These are phyloP conservation scores for Trametes punicea DNA, from an alignment of 768 basidiomycete species.

Conservation along the genomic window DNA sequence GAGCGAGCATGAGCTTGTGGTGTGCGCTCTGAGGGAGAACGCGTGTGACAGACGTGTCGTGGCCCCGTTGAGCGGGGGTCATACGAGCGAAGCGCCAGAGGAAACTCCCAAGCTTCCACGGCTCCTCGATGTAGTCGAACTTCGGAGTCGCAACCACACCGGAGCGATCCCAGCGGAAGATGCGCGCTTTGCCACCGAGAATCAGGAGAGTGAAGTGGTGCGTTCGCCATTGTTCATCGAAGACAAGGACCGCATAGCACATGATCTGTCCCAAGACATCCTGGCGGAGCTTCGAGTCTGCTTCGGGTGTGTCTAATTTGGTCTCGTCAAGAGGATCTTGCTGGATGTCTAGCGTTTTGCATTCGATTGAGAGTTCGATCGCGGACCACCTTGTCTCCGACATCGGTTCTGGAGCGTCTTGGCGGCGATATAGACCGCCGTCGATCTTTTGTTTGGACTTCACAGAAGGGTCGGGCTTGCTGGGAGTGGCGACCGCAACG, in stretches of 20 bases:
- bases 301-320: not conserved
- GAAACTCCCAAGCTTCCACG: not conserved
- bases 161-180: constrained; percentile 7
- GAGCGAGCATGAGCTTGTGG: not conserved
- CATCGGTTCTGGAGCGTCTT: not conserved
- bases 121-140: constrained; percentile 9
- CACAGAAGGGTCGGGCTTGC: not conserved
- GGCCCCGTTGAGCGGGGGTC: not conserved
- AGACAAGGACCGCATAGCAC: not conserved
- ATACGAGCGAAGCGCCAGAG: constrained; percentile 3
- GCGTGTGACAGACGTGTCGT: constrained; percentile 1
- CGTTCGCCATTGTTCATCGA: constrained; percentile 5
- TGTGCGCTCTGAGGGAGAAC: not conserved
- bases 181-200: constrained; percentile 2
- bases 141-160: constrained; percentile 1
- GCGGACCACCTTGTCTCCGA: not conserved
- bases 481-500: not conserved
- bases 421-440: not conserved
- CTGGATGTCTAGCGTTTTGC: not conserved
- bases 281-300: not conserved
- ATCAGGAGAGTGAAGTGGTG: constrained; percentile 8
- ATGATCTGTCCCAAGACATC: not conserved
- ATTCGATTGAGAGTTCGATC: constrained; percentile 2
- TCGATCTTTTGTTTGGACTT: not conserved
- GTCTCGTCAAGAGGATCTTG: constrained; percentile 1